Conservation (phyloP, 257 asterid species). For the Solanum sejunctum region DNA sequence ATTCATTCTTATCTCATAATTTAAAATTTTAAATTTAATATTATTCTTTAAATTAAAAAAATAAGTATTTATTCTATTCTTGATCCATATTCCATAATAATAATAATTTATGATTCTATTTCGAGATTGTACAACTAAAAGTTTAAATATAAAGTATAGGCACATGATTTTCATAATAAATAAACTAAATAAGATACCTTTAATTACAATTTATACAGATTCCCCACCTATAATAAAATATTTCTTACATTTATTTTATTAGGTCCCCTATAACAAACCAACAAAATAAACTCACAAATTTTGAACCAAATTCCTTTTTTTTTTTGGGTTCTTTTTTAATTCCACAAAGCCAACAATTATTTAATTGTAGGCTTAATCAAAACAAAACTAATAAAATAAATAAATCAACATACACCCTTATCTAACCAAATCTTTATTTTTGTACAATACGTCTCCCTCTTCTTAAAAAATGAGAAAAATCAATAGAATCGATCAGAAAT, state of each 20-base stretch:
- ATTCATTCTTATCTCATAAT: background rate
- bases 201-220: background rate
- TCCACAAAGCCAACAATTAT: constrained; percentile 10
- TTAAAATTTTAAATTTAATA: background rate
- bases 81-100: background rate
- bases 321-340: background rate
- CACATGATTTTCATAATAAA: background rate
- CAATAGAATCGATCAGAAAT: background rate
- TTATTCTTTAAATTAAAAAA: background rate
- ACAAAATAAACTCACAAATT: constrained; percentile 15
- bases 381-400: background rate
- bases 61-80: background rate
- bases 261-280: background rate
- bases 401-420: background rate
- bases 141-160: background rate
- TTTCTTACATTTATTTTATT: background rate
- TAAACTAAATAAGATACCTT: background rate
- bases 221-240: background rate
- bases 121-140: background rate
- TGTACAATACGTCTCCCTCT: background rate
- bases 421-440: background rate
- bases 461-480: background rate
- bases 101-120: background rate
- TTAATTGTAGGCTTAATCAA: constrained; percentile 12
- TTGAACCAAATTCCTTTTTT: background rate